Base-by-base conservation (phyloP, 2,329 filamentous ascomycete genomes). In the Sporothrix brunneoviolacea region DNA sequence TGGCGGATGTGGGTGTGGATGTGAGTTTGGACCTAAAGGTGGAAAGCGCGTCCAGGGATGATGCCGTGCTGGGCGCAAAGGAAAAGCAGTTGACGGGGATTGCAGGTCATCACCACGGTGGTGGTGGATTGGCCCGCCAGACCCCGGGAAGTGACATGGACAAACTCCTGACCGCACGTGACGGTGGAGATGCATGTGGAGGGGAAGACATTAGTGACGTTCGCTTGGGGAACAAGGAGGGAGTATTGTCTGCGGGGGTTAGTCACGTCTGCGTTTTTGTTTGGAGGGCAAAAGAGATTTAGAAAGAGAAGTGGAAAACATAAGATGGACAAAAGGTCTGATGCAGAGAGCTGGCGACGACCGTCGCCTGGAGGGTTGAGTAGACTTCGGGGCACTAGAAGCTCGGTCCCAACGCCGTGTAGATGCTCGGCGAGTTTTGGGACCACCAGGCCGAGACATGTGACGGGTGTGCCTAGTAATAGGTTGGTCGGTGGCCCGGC, bases 21-120 rank as follows among this genome's bases (percentile, higher is more conserved):
- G 46, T 36, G 2, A 38, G 6, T 27, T 30, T 30, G 4, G 15
- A 16, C 3, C 35, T 38, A 16, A 24, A 21, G 15, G 39, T 24
- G 8, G 22, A 22, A 6, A 24, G 19, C 12, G 19, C 18, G 7
- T 39, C 18, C 3, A 15, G 6, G 10, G 39, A 28, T 24, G 21
- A 6, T 5, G 33, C 18, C 18, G 30, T 24, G 13, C 19, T 16
- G n/a, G 13, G 8, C 5, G 35, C 27, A 27, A 52, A 28, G 4
- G 21, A 16, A 16, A 50, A 53, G 37, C 51, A 47, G 30, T 53
- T 53, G 42, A 50, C 42, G 10, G 51, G 51, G 16, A 53, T 48
- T 22, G 51, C 51, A 44, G 1, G 30, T 46, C 47, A 53, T 50
- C 19, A 39, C 22, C 10, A 27, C 24, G 1, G 41, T 47, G 28